Evolutionary conservation across 108 stramenopile species (phyloP).

Genomic region (Chaetoceros tenuissimus): DNA sequence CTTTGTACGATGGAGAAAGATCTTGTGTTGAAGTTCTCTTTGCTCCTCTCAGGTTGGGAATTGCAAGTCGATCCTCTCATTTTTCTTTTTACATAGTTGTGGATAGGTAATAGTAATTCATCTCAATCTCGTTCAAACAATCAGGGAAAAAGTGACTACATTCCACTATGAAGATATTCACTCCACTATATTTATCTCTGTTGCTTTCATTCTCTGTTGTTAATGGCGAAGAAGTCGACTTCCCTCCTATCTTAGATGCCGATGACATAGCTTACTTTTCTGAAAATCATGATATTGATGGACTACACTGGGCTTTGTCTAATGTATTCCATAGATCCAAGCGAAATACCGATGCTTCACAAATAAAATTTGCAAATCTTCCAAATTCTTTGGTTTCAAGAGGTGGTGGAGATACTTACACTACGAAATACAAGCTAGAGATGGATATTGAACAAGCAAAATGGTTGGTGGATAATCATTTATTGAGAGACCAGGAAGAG

Average conservation of each 20-base stretch:
- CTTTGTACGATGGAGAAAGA: too few species aligned
- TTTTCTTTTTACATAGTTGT: too few species aligned
- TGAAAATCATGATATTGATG: slow-evolving; percentile 45
- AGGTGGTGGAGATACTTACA: slow-evolving; percentile 53
- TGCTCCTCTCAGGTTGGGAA: too few species aligned
- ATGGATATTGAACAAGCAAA: slow-evolving; percentile 46
- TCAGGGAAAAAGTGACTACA: too few species aligned
- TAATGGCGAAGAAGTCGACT: slow-evolving; percentile 24
- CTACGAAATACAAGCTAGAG: slow-evolving; percentile 45
- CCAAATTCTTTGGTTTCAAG: slow-evolving; percentile 22
- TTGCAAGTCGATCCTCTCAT: too few species aligned
- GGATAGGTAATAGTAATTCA: too few species aligned
- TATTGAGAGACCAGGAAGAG: slow-evolving; percentile 14
- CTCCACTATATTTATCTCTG: too few species aligned
- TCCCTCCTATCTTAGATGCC: slow-evolving; percentile 33
- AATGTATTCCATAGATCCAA: slow-evolving; percentile 29
- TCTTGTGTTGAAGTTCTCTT: too few species aligned
- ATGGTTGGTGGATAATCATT: slow-evolving; percentile 29
- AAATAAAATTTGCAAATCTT: slow-evolving; percentile 15
- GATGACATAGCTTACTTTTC: slow-evolving; percentile 42
- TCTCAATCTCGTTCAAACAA: too few species aligned
- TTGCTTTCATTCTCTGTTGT: too few species aligned
- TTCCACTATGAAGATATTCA: too few species aligned
- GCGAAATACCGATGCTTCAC: slow-evolving; percentile 21
- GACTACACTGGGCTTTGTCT: slow-evolving; percentile 41